Base-by-base conservation (phyloP, 78 protist species). In the Planoprotostelium fungivorum region DNA sequence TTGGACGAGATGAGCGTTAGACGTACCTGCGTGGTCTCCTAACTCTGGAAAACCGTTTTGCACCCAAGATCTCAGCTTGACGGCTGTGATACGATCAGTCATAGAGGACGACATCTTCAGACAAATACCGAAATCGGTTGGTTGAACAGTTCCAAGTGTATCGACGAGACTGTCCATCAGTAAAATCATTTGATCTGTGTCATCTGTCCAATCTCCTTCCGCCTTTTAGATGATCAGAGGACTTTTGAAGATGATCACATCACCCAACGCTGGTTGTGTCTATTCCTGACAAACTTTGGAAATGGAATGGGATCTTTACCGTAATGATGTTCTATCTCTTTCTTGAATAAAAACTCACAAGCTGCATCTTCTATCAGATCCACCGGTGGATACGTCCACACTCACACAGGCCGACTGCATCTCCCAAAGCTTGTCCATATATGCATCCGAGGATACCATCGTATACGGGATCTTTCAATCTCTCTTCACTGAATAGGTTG, bases 131-230 rank as follows among this genome's bases (percentile, higher is more conserved):
- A 83, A 93, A 73, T 90, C 85, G 0, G 83, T 31, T 86, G 86
- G 92, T 34, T 87, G 86, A 1, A 87, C 39, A 38, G 88, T 93
- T 1, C 95, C 95, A 34, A 35, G 36, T 28, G 38, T 90, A 29
- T 93, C 91, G 23, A 93, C 29, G 23, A 90, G 31, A 31, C 92
- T 90, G 0, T 90, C 93, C 37, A 90, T 23, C 34, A 87, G 89
- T 0, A 93, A 37, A 37, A 93, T 90, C 95, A 93, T 93, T 87
- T 93, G 95, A 93, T 93, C 95, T 0, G 93, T 88, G 36, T 93
- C 95, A 38, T 93, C 95, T 28, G 95, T 93, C 94, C 94, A 88
- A 83, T 83, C 73, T 5, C 87, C 87, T 16, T 85, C 87, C 16
- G 5, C 87, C 87, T 34, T 87, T 87, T 87, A 87, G 10, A 87